Base-by-base conservation (phyloP, 768 basidiomycete species). In the Lentinula boryana region DNA sequence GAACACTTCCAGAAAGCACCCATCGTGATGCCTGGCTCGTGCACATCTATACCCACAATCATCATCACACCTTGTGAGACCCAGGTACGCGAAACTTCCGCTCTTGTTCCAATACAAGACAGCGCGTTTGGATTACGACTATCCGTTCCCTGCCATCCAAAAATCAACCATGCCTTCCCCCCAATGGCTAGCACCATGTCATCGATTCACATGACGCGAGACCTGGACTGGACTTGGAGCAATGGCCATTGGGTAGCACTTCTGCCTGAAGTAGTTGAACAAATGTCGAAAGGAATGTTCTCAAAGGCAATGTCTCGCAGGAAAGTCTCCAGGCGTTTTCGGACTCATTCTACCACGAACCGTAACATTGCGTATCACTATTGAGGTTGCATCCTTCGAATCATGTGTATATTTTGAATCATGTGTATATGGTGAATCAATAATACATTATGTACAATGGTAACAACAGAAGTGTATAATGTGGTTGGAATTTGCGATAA, bases 231-330 rank as follows among this genome's bases (percentile, higher is more conserved):
- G 83, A 71, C 70, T 50, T 85, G 80, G 73, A 66, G 69, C 53
- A 70, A 76, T 61, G 85, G 84, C 4, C 84, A 81, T 64, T 85
- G 84, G 84, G 70, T 74, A 62, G 82, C 77, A 8, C 68, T 79
- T 32, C 60, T 84, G 55, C 81, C 81, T 7, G 72, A 72, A 6
- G 67, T 79, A 13, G 74, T 75, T 55, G 80, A 85, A 64, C 84
- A 85, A 68, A 68, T 69, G 53, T 67, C 63, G 62, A 72, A 68
- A 36, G 80, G 79, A 21, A 66, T 80, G 67, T 83, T 74, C 64
- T 81, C 83, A 38, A 69, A 65, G 61, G 60, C 36, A 13, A 41
- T 51, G 18, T 52, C 49, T 16, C 43, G 46, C 32, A 58, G 44
- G 27, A 46, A 23, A 36, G 5, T 12, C 5, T 58, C 35, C 6